These are phyloP conservation scores for Cordia subcordata DNA, from an alignment of 257 asterid species.

Conservation along the genomic window DNA sequence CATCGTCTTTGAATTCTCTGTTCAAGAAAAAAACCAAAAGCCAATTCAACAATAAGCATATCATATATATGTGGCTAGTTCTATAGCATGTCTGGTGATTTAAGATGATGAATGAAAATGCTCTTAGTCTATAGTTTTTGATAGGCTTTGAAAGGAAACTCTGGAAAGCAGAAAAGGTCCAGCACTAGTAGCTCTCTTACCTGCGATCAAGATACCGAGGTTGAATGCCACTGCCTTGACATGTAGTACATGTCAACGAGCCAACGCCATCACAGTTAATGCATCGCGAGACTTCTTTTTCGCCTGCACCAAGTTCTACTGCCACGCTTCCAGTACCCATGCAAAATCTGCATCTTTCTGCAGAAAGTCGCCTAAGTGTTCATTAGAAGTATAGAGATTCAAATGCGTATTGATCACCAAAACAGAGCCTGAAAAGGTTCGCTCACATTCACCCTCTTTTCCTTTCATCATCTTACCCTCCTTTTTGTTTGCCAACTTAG, in stretches of 20 bases:
- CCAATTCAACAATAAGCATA: background rate
- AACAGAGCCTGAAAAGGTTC: too few species aligned
- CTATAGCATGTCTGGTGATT: too few species aligned
- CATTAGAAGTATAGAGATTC: background rate
- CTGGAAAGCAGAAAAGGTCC: background rate
- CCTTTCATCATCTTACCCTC: too few species aligned
- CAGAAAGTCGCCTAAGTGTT: slow-evolving; percentile 8
- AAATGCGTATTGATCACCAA: background rate
- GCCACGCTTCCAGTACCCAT: slow-evolving; percentile 68
- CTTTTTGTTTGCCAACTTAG: too few species aligned
- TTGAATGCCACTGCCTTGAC: slow-evolving; percentile 98
- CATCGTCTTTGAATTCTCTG: slow-evolving; percentile 98
- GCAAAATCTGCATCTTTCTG: slow-evolving; percentile 91
- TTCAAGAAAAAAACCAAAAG: slow-evolving; percentile 5
- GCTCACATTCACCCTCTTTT: too few species aligned
- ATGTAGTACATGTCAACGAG: slow-evolving; percentile 90
- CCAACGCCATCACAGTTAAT: slow-evolving; percentile 86
- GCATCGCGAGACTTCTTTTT: slow-evolving; percentile 76
- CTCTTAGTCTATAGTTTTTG: background rate
- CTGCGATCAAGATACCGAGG: slow-evolving; percentile 99
- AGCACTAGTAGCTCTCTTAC: slow-evolving; percentile 26
- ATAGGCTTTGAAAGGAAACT: background rate
- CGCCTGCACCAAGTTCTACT: slow-evolving; percentile 79
- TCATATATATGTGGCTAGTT: background rate
- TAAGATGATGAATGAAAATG: background rate